A percentile compares a stretch with the other conserved stretches of the same genome.
Conservation (phyloP, 75 land plant genomes). For the Picea sitchensis region DNA sequence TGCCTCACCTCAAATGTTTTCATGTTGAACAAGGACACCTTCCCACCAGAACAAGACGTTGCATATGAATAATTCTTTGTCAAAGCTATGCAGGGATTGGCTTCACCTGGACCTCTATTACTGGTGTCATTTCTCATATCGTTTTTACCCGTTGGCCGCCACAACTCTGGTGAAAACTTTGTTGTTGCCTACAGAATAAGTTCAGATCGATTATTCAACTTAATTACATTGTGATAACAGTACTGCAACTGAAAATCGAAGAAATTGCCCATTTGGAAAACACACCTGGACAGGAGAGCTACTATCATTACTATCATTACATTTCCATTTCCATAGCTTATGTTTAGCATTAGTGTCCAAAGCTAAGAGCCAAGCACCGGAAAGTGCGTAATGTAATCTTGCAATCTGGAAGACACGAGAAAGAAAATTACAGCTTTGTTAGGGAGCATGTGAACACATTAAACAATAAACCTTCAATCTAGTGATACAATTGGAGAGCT, state of each 20-base stretch:
- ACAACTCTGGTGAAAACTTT: constrained; percentile 33
- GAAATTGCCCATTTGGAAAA: not conserved
- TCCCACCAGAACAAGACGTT: constrained; percentile 67
- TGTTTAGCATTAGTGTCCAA: not conserved
- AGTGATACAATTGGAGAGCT: not conserved
- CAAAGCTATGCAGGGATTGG: constrained; percentile 56
- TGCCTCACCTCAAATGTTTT: constrained; percentile 45
- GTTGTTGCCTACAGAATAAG: constrained; percentile 38
- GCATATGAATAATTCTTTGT: constrained; percentile 57
- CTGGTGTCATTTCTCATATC: constrained; percentile 48
- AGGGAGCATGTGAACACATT: not conserved
- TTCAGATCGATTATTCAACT: not conserved
- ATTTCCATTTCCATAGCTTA: not conserved
- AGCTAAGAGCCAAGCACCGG: not conserved
- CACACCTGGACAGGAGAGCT: not conserved
- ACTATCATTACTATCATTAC: not conserved
- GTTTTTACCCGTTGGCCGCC: constrained; percentile 37
- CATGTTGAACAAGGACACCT: constrained; percentile 51
- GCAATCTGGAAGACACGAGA: constrained; percentile 1
- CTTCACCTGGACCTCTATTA: constrained; percentile 41
- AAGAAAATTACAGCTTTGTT: not conserved
- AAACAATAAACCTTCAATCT: no score
- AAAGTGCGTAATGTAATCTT: no score
- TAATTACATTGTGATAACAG: not conserved
- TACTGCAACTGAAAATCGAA: not conserved